Evolutionary conservation across 2,329 filamentous ascomycete species (phyloP).

Genomic region (Neopestalotiopsis rosae): DNA sequence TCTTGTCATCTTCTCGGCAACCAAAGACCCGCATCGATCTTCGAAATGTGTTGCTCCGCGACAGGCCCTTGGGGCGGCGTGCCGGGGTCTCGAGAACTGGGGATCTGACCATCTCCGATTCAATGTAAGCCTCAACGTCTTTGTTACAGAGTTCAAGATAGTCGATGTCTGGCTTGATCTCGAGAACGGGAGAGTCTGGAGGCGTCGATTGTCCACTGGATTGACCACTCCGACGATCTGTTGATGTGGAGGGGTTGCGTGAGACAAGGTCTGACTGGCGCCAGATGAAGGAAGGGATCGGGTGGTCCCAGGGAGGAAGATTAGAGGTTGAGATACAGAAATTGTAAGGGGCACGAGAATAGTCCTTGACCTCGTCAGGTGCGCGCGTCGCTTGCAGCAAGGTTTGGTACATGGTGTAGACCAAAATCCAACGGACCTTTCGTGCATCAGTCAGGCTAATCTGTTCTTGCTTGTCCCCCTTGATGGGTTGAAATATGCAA

Average conservation of each 20-base stretch:
- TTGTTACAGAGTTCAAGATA: conserved; percentile 53
- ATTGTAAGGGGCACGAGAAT: conserved; percentile 61
- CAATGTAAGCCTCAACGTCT: conserved; percentile 21
- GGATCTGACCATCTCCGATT: not conserved
- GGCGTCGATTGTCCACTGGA: conserved; percentile 18
- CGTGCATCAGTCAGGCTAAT: conserved; percentile 69
- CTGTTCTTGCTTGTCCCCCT: conserved; percentile 61
- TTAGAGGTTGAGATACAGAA: conserved; percentile 48
- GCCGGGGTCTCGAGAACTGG: conserved; percentile 23
- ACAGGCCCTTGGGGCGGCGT: conserved; percentile 34
- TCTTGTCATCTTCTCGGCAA: conserved; percentile 23
- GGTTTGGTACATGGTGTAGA: conserved; percentile 78
- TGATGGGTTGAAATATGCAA: conserved; percentile 52
- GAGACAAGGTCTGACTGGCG: conserved; percentile 34
- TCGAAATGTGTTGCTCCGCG: conserved; percentile 36
- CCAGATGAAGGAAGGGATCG: conserved; percentile 33
- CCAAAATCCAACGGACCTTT: conserved; percentile 78
- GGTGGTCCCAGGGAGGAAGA: conserved; percentile 51
- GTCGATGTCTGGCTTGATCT: conserved; percentile 62
- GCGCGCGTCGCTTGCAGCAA: conserved; percentile 67
- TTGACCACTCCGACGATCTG: conserved; percentile 16
- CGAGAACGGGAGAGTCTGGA: conserved; percentile 27
- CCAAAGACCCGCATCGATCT: conserved; percentile 30
- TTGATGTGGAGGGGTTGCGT: conserved; percentile 24
- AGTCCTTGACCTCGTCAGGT: conserved; percentile 66